Evolutionary conservation across 805 yeast species (phyloP), one percentile per base, ranked within the genome.

Genomic region (Ogataea wickerhamii): DNA sequence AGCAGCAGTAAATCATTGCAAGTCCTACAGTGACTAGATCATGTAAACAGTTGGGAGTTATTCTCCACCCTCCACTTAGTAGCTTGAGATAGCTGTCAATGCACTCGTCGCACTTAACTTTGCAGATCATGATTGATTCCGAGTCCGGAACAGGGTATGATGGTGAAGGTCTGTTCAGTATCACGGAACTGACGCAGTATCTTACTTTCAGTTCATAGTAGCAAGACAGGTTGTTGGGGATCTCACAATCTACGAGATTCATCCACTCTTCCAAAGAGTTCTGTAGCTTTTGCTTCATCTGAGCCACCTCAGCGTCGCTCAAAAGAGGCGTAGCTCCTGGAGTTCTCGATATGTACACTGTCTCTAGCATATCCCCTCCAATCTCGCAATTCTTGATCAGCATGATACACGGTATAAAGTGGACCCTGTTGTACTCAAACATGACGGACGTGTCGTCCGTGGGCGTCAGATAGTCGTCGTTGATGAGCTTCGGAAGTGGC

Each of bases 101-200:
- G 8, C 51, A 44, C n/a, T 34, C 35, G n/a, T 40, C 39, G 37
- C 55, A 53, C 19, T 50, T 40, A 1, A 33, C 14, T 25, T 43
- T 48, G 42, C 58, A 53, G 6, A 40, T 18, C 16, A 40, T 13
- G 20, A 47, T 37, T 1, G 49, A 37, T 5, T 40, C 44, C 2
- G 37, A 14, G 20, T 43, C 49, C 6, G 58, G 58, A 14, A 35
- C 31, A 2, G 47, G 47, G 24, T 46, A 53, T 5, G 56, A 51
- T 2, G 58, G 58, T 14, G 56, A 50, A 6, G 58, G 58, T 13
- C 58, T 35, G 31, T 48, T 45, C 18, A 53, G 32, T 8, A 53
- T 41, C 12, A 52, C 44, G 11, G 50, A 41, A 7, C 34, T 36
- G 6, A 53, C 50, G 30, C 52, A 46, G 32, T 43, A 50, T 30